phyloP scores from a whole-genome alignment of 1,284 basidiomycete genomes.

The Vanrija humicola region DNA sequence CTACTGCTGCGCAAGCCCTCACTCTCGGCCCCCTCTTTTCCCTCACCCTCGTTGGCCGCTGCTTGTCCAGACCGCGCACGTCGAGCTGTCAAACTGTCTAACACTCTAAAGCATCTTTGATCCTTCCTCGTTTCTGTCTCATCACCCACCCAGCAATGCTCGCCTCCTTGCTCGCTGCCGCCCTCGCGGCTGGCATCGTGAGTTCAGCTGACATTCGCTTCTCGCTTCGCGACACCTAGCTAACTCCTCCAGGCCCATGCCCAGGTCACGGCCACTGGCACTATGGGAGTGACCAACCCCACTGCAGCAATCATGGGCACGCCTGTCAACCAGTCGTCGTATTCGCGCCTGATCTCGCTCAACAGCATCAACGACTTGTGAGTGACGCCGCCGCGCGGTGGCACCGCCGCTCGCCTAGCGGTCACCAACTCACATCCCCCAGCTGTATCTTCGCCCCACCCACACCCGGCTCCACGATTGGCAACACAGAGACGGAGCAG shows the following conservation, averaged over 20 bases:
- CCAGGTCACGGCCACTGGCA: constrained; percentile 43
- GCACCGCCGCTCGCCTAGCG: neutral
- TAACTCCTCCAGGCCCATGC: constrained; percentile 25
- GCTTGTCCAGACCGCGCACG: neutral
- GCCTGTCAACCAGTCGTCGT: constrained; percentile 47
- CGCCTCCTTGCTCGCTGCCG: neutral
- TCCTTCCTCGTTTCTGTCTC: neutral
- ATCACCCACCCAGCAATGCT: neutral
- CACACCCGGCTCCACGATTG: constrained; percentile 48
- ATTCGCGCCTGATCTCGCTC: constrained; percentile 45
- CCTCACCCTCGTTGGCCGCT: neutral
- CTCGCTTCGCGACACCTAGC: neutral
- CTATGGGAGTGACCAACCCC: constrained; percentile 46
- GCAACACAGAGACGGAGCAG: constrained; percentile 53
- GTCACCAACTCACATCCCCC: neutral
- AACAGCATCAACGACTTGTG: constrained; percentile 49
- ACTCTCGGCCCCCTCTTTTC: no score
- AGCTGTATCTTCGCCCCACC: constrained; percentile 54
- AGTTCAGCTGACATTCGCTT: neutral
- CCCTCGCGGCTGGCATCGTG: neutral
- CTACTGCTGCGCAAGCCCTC: no score
- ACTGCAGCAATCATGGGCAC: constrained; percentile 36
- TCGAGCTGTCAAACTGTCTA: neutral
- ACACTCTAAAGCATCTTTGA: neutral
- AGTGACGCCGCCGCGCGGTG: constrained; percentile 6